Evolutionary conservation across 2,329 filamentous ascomycete genomes (phyloP).

Genomic region (Cadophora malorum): DNA sequence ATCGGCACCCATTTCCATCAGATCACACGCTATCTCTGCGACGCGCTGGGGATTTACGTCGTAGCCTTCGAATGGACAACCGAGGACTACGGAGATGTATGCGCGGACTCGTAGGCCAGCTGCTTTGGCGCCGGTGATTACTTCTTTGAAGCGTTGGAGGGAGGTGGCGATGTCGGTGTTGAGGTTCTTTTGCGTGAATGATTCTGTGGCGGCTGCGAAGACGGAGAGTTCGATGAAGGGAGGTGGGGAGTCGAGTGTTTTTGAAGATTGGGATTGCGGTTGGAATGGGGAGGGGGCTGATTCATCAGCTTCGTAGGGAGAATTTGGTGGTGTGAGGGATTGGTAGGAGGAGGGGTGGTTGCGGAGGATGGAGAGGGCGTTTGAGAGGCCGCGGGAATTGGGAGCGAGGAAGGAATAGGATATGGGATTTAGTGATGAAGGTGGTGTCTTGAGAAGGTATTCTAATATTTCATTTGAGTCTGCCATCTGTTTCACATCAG

Average conservation of each 20-base stretch:
- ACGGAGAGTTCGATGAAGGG: slow-evolving; percentile 75
- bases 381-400: slow-evolving; percentile 74
- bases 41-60: slow-evolving; percentile 68
- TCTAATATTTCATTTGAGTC: slow-evolving; percentile 78
- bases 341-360: slow-evolving; percentile 59
- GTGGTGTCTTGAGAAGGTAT: slow-evolving; percentile 66
- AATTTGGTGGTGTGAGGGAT: slow-evolving; percentile 51
- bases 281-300: slow-evolving; percentile 35
- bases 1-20: slow-evolving; percentile 87
- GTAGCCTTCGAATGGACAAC: slow-evolving; percentile 77
- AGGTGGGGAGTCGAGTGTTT: slow-evolving; percentile 18
- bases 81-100: slow-evolving; percentile 81
- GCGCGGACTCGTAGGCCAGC: slow-evolving; percentile 73
- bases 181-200: slow-evolving; percentile 81
- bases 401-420: slow-evolving; percentile 84
- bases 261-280: slow-evolving; percentile 17
- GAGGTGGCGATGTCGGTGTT: slow-evolving; percentile 81
- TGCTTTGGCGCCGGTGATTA: slow-evolving; percentile 72
- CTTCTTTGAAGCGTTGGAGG: slow-evolving; percentile 70
- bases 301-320: slow-evolving; percentile 40
- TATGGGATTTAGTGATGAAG: slow-evolving; percentile 60
- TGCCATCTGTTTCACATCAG: slow-evolving; percentile 65
- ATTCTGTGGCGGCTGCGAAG: slow-evolving; percentile 82
- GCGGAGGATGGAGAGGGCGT: slow-evolving; percentile 62
- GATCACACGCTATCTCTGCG: slow-evolving; percentile 68